Evolutionary conservation across 306 rosid species (phyloP).

Genomic region (Biancaea sappan): DNA sequence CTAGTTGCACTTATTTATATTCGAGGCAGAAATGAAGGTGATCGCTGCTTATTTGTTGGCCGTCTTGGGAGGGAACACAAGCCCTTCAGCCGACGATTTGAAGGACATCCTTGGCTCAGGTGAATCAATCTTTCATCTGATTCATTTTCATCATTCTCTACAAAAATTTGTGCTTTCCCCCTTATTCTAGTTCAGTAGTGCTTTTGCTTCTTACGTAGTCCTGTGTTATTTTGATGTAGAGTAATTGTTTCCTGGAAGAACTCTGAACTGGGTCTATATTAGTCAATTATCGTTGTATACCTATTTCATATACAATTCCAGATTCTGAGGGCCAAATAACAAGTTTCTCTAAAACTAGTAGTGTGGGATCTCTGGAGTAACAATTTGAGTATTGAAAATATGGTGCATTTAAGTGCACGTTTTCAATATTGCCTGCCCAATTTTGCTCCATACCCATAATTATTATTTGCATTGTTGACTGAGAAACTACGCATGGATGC

Average conservation of each 20-base stretch:
- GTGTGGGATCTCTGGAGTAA: background rate
- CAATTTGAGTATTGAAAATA: background rate
- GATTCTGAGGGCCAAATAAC: background rate
- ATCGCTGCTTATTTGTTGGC: slow-evolving; percentile 72
- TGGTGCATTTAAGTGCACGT: background rate
- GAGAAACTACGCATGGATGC: too few species aligned
- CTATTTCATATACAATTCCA: background rate
- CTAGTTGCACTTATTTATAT: background rate
- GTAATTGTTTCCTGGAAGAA: background rate
- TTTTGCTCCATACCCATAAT: background rate
- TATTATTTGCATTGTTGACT: background rate
- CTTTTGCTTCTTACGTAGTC: background rate
- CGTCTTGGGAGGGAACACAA: slow-evolving; percentile 71
- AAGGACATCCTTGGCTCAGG: slow-evolving; percentile 63
- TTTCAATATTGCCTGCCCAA: background rate
- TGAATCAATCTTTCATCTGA: background rate
- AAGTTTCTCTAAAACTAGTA: background rate
- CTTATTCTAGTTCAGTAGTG: background rate
- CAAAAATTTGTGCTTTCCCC: background rate
- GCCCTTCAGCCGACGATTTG: slow-evolving; percentile 56
- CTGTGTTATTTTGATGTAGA: background rate
- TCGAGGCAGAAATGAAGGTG: slow-evolving; percentile 68
- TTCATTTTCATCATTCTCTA: background rate
- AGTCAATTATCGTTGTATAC: background rate
- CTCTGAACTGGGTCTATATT: slow-evolving; percentile 1